Evolutionary conservation across 768 basidiomycete genomes (phyloP), one percentile per base, ranked within the genome.

Genomic region (Serendipita vermifera): DNA sequence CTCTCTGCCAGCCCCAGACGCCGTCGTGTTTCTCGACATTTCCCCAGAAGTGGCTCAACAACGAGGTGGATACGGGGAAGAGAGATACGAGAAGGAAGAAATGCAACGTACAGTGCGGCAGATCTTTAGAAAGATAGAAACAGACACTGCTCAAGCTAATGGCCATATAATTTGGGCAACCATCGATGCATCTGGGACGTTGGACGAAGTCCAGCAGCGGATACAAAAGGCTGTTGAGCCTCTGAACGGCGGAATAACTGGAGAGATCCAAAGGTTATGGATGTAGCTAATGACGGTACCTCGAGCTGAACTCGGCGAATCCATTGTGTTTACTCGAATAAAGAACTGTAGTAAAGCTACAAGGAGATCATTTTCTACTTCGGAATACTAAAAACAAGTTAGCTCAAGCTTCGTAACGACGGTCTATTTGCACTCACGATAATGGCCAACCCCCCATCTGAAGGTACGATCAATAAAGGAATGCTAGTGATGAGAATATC

Each of bases 1-100:
- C n/a, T 78, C 79, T 5, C 82, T 99, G 15, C 96, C 93, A 7
- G 76, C 83, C 0, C 94, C 94, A 0, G 96, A 98, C 66, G 67
- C 94, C 35, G 83, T 83, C 0, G 63, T 97, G 39, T 96, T 94
- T 72, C 80, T 99, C 58, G 81, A 91, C 61, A 76, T 98, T 59
- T 70, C 80, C 0, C 83, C 88, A 0, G 81, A 81, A 36, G 69
- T 74, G 11, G 87, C 90, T 0, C 73, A 74, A 36, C 64, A 67
- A 39, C 78, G 94, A 13, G 85, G 83, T 0, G 87, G 86, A 0
- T 96, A 85, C 62, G 92, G 92, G 3, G 77, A 78, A 55, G 92
- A 94, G 69, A 75, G 90, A 36, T 94, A 93, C 61, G 91, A 96
- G 72, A 82, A 77, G 62, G 77, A 78, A 59, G 84, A 84, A 57